These are phyloP conservation scores for Friedmanniomyces simplex DNA, from an alignment of 495 filamentous ascomycete genomes.

Conservation along the genomic window DNA sequence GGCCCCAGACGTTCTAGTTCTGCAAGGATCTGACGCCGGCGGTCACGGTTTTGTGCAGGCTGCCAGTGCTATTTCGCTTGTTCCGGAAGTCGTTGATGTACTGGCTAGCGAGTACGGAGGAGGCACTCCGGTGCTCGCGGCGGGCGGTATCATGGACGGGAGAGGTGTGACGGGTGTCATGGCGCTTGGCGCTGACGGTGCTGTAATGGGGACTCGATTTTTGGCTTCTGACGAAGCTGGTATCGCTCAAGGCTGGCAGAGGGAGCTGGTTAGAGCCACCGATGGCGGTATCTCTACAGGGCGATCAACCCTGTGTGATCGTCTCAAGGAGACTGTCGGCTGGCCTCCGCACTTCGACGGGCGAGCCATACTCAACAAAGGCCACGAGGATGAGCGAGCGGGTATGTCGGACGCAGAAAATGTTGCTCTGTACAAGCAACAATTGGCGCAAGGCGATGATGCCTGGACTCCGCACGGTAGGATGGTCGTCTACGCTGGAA, in stretches of 20 bases:
- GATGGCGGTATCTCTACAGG: background rate
- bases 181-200: constrained; percentile 5
- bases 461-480: background rate
- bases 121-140: background rate
- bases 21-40: constrained; percentile 1
- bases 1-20: background rate
- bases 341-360: background rate
- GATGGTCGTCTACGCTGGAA: background rate
- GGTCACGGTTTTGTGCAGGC: background rate
- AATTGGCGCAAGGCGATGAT: background rate
- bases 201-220: background rate
- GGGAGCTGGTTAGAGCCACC: background rate
- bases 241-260: background rate
- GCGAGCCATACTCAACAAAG: background rate
- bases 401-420: background rate
- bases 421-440: background rate
- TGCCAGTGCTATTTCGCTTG: background rate
- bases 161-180: background rate
- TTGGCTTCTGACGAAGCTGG: background rate
- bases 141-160: constrained; percentile 1
- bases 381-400: background rate
- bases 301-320: background rate
- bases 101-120: background rate
- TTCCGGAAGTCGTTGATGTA: background rate
- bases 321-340: background rate